Conservation (phyloP, 805 yeast species). For the Ogataea ramenticola region DNA sequence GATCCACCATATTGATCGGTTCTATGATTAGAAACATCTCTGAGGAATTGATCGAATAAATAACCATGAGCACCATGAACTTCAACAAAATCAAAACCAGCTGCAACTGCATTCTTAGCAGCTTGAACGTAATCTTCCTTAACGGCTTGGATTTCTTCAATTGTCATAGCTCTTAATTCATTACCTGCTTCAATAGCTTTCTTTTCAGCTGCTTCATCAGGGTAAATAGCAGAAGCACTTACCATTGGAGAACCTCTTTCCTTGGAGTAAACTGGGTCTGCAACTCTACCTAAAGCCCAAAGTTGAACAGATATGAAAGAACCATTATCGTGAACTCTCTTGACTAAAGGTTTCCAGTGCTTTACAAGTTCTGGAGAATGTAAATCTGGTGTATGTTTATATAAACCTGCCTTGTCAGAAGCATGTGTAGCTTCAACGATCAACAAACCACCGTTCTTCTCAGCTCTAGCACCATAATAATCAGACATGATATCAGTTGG, state of each 20-base stretch:
- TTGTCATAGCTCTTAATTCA: slow-evolving; percentile 18
- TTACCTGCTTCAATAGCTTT: not conserved
- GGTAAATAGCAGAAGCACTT: slow-evolving; percentile 34
- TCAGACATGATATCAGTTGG: slow-evolving; percentile 33
- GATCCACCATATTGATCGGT: slow-evolving; percentile 25
- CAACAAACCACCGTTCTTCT: slow-evolving; percentile 34
- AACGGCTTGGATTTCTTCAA: slow-evolving; percentile 6
- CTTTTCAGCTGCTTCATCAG: slow-evolving; percentile 9
- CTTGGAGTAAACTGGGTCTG: slow-evolving; percentile 27
- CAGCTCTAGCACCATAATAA: slow-evolving; percentile 45
- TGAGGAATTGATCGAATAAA: slow-evolving; percentile 19
- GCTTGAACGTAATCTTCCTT: slow-evolving; percentile 11
- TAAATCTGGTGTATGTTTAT: slow-evolving; percentile 41
- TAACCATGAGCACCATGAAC: slow-evolving; percentile 26
- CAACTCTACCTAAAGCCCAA: slow-evolving; percentile 33
- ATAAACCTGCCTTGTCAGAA: slow-evolving; percentile 19
- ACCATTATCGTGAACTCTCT: slow-evolving; percentile 36
- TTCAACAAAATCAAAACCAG: slow-evolving; percentile 23
- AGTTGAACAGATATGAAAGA: slow-evolving; percentile 37
- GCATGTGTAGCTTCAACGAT: slow-evolving; percentile 39
- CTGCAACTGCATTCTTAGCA: slow-evolving; percentile 17
- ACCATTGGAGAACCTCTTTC: slow-evolving; percentile 20
- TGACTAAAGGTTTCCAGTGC: slow-evolving; percentile 42
- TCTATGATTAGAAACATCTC: slow-evolving; percentile 16
- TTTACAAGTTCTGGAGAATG: slow-evolving; percentile 39